phyloP scores from a whole-genome alignment of 2,329 filamentous ascomycete species.

The Claviceps cyperi region DNA sequence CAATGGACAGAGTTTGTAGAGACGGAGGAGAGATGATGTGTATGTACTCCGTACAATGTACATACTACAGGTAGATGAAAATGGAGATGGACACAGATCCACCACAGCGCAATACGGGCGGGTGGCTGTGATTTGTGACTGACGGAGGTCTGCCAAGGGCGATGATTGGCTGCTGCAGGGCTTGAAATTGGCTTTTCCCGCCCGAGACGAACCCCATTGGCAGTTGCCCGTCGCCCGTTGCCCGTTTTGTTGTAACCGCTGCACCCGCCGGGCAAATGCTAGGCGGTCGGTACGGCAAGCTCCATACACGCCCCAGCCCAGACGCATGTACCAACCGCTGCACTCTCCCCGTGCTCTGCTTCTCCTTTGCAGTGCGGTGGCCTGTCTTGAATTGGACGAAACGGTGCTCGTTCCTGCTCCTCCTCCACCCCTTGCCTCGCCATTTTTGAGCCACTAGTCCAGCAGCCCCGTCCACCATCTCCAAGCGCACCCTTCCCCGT shows the following conservation, averaged over 20 bases:
- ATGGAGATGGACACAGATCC: not conserved
- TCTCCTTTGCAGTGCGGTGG: not conserved
- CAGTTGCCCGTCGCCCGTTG: not conserved
- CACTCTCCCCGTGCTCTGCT: not conserved
- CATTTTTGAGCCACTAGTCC: conserved; percentile 1
- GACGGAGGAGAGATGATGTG: not conserved
- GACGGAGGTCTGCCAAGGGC: not conserved
- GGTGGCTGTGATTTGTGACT: too few relatives aligned
- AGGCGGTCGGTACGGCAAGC: not conserved
- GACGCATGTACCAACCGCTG: not conserved
- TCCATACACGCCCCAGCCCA: not conserved
- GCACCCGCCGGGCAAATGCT: too few relatives aligned
- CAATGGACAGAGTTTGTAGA: not conserved
- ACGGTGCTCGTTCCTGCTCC: conserved; percentile 5
- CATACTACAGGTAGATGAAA: not conserved
- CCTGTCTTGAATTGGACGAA: not conserved
- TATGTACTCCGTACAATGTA: too few relatives aligned
- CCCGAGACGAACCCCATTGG: not conserved
- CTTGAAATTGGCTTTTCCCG: conserved; percentile 9
- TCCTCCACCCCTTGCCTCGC: conserved; percentile 2
- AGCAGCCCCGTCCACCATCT: conserved; percentile 5
- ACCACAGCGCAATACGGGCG: not conserved
- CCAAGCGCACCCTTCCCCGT: conserved; percentile 5
- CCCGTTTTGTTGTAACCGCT: not conserved
- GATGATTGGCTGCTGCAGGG: conserved; percentile 6